Evolutionary conservation across 495 filamentous ascomycete genomes (phyloP), one percentile per base, ranked within the genome.

Genomic region (Apiosordaria backusii): DNA sequence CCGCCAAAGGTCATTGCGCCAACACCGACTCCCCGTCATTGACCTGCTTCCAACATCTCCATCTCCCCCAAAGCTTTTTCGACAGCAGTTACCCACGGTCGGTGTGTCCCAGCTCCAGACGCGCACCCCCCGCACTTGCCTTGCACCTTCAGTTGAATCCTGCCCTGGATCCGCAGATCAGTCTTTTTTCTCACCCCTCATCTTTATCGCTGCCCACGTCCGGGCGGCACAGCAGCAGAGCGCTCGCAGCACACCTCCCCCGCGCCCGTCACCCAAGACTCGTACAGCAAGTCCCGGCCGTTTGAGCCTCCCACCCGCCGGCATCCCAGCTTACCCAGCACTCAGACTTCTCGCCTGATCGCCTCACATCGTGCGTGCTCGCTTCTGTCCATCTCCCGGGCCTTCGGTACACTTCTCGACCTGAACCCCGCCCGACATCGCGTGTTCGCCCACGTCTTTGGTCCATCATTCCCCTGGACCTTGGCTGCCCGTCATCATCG

Each of bases 1-100:
- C 63, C 57, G 50, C 27, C 65, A 65, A 62, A 67, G 58, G 64
- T 64, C 67, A 69, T 68, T 69, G 70, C 67, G 69, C 71, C 71
- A 75, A 69, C 66, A 64, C 64, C 65, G 61, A 65, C 66, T 67
- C 67, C 68, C 59, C 68, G 62, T 70, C 68, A 71, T 65, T 67
- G 66, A 63, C 70, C 62, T 65, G 62, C 54, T 67, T 61, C 66
- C 62, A 65, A 66, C 52, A 62, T 69, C 66, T 61, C 61, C 55
- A 67, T 61, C 60, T 69, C 63, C 10, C 13, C 40, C 60, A 57
- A 61, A 71, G 62, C 66, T 67, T 23, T 64, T 64, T 45, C 59
- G 54, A 21, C 67, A 62, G 21, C 26, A 60, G 13, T 29, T 40
- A 61, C 22, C 65, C 64, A 35, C 67, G 50, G 50, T 57, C 50